Percentiles rank a stretch among this genome's conserved stretches.
These are phyloP conservation scores for Monilinia aucupariae DNA, from an alignment of 2,329 filamentous ascomycete species.

Conservation along the genomic window DNA sequence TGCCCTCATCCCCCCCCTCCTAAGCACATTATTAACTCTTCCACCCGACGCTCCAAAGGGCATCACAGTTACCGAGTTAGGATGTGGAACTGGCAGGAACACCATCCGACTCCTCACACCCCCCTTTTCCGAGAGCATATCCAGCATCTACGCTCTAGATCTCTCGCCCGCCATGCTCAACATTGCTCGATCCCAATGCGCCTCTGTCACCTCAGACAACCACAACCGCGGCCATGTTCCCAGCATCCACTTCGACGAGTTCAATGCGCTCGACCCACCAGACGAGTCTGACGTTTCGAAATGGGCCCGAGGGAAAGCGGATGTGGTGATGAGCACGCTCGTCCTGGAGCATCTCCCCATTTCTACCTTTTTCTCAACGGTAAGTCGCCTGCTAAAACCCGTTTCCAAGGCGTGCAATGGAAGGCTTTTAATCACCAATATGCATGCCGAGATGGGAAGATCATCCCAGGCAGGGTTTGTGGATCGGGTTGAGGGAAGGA, in stretches of 20 bases:
- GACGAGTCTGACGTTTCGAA: conserved; percentile 22
- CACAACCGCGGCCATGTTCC: not conserved
- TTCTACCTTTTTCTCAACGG: conserved; percentile 41
- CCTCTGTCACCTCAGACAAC: not conserved
- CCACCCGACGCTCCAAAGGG: conserved; percentile 32
- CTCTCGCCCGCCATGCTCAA: conserved; percentile 53
- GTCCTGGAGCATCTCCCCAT: conserved; percentile 60
- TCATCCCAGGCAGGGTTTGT: conserved; percentile 58
- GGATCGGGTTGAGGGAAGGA: conserved; percentile 42
- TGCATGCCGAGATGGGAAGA: conserved; percentile 60
- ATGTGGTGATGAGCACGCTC: conserved; percentile 53
- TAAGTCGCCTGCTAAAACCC: conserved; percentile 28
- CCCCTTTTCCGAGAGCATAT: conserved; percentile 10
- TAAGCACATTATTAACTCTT: conserved; percentile 44
- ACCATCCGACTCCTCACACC: conserved; percentile 46
- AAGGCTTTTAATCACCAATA: conserved; percentile 57
- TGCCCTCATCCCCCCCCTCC: conserved; percentile 45
- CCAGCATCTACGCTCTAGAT: conserved; percentile 42
- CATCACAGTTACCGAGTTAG: conserved; percentile 47
- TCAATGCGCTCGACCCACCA: conserved; percentile 27
- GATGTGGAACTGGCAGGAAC: conserved; percentile 61
- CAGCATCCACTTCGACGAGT: conserved; percentile 23
- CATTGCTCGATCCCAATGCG: conserved; percentile 39
- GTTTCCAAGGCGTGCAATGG: conserved; percentile 40
- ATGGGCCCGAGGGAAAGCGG: conserved; percentile 21